Evolutionary conservation across 2,329 filamentous ascomycete genomes (phyloP).

Genomic region (Hypoxylon sp.): DNA sequence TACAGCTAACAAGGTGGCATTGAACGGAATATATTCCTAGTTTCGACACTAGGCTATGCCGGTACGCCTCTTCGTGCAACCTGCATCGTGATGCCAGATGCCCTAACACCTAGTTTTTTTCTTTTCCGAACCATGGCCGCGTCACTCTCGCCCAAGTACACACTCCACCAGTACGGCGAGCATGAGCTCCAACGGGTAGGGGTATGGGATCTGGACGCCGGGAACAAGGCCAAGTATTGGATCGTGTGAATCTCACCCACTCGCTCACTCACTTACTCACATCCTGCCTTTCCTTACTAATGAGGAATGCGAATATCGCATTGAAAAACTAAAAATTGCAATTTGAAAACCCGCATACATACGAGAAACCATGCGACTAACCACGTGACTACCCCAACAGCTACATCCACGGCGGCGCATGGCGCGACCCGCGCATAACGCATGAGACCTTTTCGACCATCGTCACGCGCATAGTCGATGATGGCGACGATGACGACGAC

Average conservation of each 20-base stretch:
- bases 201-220: conserved; percentile 52
- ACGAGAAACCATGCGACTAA: conserved; percentile 6
- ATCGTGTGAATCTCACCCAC: conserved; percentile 41
- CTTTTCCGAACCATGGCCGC: conserved; percentile 44
- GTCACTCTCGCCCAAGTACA: conserved; percentile 44
- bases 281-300: too few species aligned
- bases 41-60: too few species aligned
- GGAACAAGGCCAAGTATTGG: conserved; percentile 42
- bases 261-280: not conserved
- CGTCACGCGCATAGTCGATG: conserved; percentile 53
- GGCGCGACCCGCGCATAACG: conserved; percentile 65
- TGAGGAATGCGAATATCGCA: too few species aligned
- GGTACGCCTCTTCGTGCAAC: conserved; percentile 6
- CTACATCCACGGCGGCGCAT: conserved; percentile 70
- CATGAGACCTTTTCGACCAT: conserved; percentile 56
- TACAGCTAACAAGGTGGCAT: too few species aligned
- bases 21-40: too few species aligned
- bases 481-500: too few species aligned
- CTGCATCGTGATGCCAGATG: not conserved
- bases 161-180: conserved; percentile 41
- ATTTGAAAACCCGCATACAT: too few species aligned
- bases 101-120: too few species aligned
- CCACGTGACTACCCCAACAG: conserved; percentile 38
- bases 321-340: too few species aligned
- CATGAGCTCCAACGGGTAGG: conserved; percentile 56